Percentiles rank a stretch among this genome's conserved stretches.
Evolutionary conservation across 805 yeast genomes (phyloP).

Genomic region (Ogataea wickerhamii): DNA sequence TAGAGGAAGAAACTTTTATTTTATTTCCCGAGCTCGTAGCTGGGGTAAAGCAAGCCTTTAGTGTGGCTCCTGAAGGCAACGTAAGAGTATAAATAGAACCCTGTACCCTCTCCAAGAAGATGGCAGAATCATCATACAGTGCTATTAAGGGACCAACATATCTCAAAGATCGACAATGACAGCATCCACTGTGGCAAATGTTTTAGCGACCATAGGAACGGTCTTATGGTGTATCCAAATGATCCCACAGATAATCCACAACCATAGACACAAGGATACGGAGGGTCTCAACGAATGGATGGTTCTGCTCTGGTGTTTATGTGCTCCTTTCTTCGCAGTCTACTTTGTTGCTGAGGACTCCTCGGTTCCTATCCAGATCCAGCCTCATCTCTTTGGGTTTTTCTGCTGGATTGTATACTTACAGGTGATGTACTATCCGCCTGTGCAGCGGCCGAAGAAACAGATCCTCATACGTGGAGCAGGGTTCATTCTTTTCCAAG

Average conservation of each 20-base stretch:
- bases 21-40: too few species aligned
- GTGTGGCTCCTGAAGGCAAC: too few species aligned
- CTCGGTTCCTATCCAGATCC: slow-evolving; percentile 48
- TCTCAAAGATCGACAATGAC: too few species aligned
- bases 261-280: slow-evolving; percentile 72
- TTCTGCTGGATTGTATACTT: slow-evolving; percentile 47
- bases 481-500: slow-evolving; percentile 34
- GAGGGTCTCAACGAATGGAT: slow-evolving; percentile 85
- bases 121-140: too few species aligned
- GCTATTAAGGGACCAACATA: too few species aligned
- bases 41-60: too few species aligned
- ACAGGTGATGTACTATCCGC: slow-evolving; percentile 53
- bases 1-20: too few species aligned
- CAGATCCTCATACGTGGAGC: slow-evolving; percentile 31
- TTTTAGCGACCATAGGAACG: slow-evolving; percentile 84
- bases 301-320: slow-evolving; percentile 78
- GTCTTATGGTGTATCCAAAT: slow-evolving; percentile 90
- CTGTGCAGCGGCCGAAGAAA: slow-evolving; percentile 33
- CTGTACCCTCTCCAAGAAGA: too few species aligned
- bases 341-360: slow-evolving; percentile 47
- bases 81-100: too few species aligned
- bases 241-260: slow-evolving; percentile 68
- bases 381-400: slow-evolving; percentile 52
- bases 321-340: slow-evolving; percentile 53
- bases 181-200: slow-evolving; percentile 55